Evolutionary conservation across 768 basidiomycete species (phyloP).

Genomic region (Sporobolomyces pararoseus): DNA sequence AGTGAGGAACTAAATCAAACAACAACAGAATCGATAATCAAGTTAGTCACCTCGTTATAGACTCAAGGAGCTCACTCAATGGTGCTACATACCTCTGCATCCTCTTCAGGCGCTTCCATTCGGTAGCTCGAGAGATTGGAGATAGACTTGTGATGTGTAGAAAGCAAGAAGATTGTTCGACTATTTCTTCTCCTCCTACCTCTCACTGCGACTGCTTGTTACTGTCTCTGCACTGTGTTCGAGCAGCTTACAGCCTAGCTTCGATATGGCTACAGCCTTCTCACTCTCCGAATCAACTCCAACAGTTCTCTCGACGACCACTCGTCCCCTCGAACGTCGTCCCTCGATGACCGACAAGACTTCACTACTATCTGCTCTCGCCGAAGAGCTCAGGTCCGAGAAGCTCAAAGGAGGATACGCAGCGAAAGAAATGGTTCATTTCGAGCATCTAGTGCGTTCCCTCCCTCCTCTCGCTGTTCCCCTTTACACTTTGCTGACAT

Average conservation of each 20-base stretch:
- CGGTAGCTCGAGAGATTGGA: background rate
- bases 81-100: conserved; percentile 23
- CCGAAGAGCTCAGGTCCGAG: conserved; percentile 11
- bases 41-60: no score
- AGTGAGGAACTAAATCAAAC: conserved; percentile 31
- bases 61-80: no score
- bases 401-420: background rate
- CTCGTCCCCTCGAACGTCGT: conserved; percentile 36
- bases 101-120: conserved; percentile 37
- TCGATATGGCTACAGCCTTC: no score
- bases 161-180: no score
- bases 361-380: conserved; percentile 19
- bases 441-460: background rate
- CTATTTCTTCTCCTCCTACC: no score
- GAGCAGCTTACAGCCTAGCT: no score
- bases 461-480: background rate
- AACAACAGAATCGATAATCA: background rate
- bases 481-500: background rate
- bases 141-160: no score
- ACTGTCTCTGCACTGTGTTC: no score
- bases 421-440: conserved; percentile 4
- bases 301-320: no score
- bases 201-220: no score
- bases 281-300: no score
- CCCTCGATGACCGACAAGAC: conserved; percentile 36